phyloP scores from a whole-genome alignment of 2,329 filamentous ascomycete species.

The Fusarium irregulare region DNA sequence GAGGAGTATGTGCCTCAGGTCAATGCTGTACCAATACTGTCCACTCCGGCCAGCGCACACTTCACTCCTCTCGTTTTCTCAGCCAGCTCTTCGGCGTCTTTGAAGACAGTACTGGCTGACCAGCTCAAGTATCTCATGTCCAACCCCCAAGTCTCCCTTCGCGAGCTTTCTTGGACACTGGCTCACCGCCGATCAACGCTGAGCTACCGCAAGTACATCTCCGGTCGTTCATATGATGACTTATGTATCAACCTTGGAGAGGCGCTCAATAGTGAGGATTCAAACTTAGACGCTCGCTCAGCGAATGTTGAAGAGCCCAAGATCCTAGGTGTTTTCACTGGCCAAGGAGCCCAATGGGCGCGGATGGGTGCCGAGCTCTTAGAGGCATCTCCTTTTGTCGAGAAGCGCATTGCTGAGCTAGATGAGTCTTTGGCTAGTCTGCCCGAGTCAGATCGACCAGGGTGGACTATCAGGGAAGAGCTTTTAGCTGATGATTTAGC shows the following conservation, averaged over 20 bases:
- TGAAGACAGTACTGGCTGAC: no score
- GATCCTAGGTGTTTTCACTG: slow-evolving; percentile 10
- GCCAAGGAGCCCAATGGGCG: slow-evolving; percentile 3
- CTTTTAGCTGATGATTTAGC: neutral
- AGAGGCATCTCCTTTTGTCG: neutral
- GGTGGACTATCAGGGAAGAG: slow-evolving; percentile 1
- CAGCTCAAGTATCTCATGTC: no score
- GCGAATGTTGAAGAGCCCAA: neutral
- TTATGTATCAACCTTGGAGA: neutral
- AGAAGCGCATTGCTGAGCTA: neutral
- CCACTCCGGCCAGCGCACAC: no score
- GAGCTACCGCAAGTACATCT: no score
- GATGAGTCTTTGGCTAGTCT: no score
- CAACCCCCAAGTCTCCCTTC: no score
- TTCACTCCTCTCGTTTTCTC: no score
- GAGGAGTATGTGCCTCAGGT: neutral
- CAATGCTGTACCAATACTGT: no score
- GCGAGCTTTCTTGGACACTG: no score
- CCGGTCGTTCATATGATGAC: no score
- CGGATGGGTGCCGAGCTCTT: slow-evolving; percentile 2
- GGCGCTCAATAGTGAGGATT: neutral
- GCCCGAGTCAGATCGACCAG: neutral
- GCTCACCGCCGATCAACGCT: no score
- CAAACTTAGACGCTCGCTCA: neutral
- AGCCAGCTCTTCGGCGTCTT: no score